A percentile compares a stretch with the other conserved stretches of the same genome.
phyloP scores from a whole-genome alignment of 176 grass and related monocot genomes.

The Lolium perenne region DNA sequence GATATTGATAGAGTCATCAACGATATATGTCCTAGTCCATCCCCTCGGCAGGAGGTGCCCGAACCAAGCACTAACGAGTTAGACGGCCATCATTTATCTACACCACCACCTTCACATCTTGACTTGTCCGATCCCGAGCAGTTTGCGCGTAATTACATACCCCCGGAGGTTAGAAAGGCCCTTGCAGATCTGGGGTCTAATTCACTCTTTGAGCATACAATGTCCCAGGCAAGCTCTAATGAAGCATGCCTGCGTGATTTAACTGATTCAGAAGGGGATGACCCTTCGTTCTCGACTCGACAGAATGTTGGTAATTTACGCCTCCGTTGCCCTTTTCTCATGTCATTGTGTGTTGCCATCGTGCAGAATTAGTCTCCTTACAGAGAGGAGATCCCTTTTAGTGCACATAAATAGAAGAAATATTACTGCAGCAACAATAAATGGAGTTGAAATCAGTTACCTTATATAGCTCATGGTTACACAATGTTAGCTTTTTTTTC shows the following conservation, averaged over 20 bases:
- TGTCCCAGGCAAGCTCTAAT: constrained; percentile 8
- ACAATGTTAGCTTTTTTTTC: not conserved
- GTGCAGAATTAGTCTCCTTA: constrained; percentile 10
- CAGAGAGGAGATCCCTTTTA: not conserved
- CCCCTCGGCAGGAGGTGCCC: constrained; percentile 2
- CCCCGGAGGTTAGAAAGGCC: constrained; percentile 39
- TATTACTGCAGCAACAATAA: not conserved
- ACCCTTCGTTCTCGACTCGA: not conserved
- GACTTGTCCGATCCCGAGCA: constrained; percentile 44
- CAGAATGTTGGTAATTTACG: constrained; percentile 41
- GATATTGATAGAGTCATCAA: constrained; percentile 33
- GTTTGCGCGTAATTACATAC: constrained; percentile 44
- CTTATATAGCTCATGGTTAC: not conserved
- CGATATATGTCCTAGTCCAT: constrained; percentile 23
- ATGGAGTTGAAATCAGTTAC: not conserved
- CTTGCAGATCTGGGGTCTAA: constrained; percentile 26
- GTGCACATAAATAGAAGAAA: constrained; percentile 13
- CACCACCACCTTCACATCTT: constrained; percentile 9
- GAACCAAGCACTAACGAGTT: constrained; percentile 26
- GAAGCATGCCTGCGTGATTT: constrained; percentile 23
- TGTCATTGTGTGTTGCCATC: not conserved
- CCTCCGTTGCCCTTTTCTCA: not conserved
- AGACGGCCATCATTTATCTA: constrained; percentile 14
- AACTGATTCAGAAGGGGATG: constrained; percentile 42
- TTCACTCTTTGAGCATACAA: constrained; percentile 13